Percentiles rank a stretch among this genome's conserved stretches.
Evolutionary conservation across 495 filamentous ascomycete species (phyloP).

Genomic region (Podospora sp.): DNA sequence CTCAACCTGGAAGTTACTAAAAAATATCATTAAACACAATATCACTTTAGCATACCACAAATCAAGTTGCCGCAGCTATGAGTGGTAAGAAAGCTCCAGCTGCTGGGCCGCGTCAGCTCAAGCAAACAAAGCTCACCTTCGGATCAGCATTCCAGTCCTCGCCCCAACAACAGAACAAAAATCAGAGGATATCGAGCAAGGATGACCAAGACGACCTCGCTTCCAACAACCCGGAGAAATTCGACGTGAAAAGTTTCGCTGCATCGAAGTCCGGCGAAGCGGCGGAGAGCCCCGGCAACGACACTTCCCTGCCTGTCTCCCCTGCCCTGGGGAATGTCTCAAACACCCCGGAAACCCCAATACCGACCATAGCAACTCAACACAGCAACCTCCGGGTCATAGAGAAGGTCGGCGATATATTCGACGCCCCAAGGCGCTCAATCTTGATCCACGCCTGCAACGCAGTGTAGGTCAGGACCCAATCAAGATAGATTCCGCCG

Average conservation of each 20-base stretch:
- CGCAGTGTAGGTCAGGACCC: background rate
- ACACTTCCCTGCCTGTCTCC: background rate
- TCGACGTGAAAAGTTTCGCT: background rate
- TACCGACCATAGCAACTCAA: background rate
- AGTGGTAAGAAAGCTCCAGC: background rate
- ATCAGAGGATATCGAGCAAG: background rate
- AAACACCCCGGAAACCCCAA: background rate
- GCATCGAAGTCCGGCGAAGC: background rate
- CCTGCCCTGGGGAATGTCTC: background rate
- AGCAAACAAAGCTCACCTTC: slow-evolving; percentile 30
- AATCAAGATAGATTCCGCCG: background rate
- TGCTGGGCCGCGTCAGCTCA: slow-evolving; percentile 13
- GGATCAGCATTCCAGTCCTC: slow-evolving; percentile 5
- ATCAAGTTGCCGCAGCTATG: background rate
- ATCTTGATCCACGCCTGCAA: slow-evolving; percentile 40
- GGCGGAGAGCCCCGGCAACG: background rate
- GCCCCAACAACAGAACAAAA: background rate
- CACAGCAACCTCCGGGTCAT: slow-evolving; percentile 19
- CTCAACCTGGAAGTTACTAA: background rate
- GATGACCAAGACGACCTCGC: background rate
- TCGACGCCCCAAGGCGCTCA: slow-evolving; percentile 29
- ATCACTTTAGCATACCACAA: background rate
- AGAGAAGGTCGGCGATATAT: slow-evolving; percentile 28
- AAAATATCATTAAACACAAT: background rate
- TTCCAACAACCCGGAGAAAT: background rate